Base-by-base conservation (phyloP, 2,329 filamentous ascomycete genomes). In the Colletotrichum magnum region DNA sequence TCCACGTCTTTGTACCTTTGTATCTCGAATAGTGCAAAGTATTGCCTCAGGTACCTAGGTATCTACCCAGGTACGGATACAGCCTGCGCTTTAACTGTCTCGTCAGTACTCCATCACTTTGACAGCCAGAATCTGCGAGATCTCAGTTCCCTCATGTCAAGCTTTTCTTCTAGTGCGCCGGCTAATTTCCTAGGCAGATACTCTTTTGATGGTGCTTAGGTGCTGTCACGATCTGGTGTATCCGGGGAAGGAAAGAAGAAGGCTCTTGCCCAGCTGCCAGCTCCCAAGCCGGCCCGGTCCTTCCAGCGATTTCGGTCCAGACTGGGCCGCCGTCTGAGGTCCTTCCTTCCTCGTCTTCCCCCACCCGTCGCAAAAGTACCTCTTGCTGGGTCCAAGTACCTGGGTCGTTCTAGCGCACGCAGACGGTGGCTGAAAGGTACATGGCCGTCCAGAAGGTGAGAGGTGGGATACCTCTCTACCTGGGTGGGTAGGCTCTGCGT, bases 281-380 rank as follows among this genome's bases (percentile, higher is more conserved):
- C 52, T 39, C 41, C 36, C 48, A 62, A 18, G 21, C 64, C 56
- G 54, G 66, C 47, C 61, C 56, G 66, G 66, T 66, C 54, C 51
- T 58, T 26, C 53, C 24, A 63, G 64, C 64, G 45, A 68, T 48
- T 58, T 68, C 64, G 64, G 64, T 64, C 58, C 58, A 63, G 64
- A 57, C 52, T 45, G 58, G 16, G 24, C 32, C 21, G 5, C 39
- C 32, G 24, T 64, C 18, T 18, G n/a, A 21, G 47, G 10, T 21
- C 28, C 13, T 13, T 7, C 26, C 5, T 50, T 36, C 32, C 32
- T 36, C 32, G 32, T 36, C 32, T 10, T 36, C 32, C 10, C 32
- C 32, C 15, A 21, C 54, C 24, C 18, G 54, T 39, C 21, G 39
- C 56, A 36, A 48, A 48, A 48, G 45, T 43, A 48, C 45, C 45